Evolutionary conservation across 2,329 filamentous ascomycete genomes (phyloP), one percentile per base, ranked within the genome.

Genomic region (Davidsoniella virescens): DNA sequence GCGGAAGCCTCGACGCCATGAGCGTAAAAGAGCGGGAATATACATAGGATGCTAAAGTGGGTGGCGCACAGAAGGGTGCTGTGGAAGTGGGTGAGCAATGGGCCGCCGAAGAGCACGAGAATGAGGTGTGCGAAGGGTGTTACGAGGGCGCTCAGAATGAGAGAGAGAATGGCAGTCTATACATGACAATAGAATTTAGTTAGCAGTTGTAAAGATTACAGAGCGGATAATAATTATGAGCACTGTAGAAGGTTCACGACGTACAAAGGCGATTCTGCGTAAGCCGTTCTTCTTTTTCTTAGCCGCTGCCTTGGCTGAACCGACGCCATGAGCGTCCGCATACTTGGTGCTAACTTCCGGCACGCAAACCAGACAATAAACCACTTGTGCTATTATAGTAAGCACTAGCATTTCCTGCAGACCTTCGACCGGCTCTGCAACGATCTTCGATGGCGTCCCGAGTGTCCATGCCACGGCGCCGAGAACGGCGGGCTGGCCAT

Each of bases 91-190:
- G 85, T 86, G 29, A 90, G 84, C 49, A 94, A 70, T 0, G 92
- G 92, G 6, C 90, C 92, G 60, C 92, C 92, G 65, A 95, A 93
- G 57, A 96, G 82, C 59, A 96, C 72, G 59, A 93, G 75, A 37
- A 80, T 66, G 41, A 77, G 62, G 62, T 80, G 71, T 18, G 81
- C 58, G 25, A 63, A 63, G 29, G 90, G 73, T 6, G 84, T 81
- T 52, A 88, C 70, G 56, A 92, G 72, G 2, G 77, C 72, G 2
- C 85, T 80, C 72, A 94, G 60, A 17, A 71, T 55, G 37, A 72
- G 60, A 5, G 69, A 69, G 46, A 73, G 63, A 20, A 53, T 16
- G 17, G 50, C 50, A 37, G 44, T 48, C 50, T 49, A 16, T 36
- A 29, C 7, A 18, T 14, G 12, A n/a, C 2, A 20, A 48, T 4